phyloP scores from a whole-genome alignment of 2,329 filamentous ascomycete species.

The Aspergillus carbonarius region DNA sequence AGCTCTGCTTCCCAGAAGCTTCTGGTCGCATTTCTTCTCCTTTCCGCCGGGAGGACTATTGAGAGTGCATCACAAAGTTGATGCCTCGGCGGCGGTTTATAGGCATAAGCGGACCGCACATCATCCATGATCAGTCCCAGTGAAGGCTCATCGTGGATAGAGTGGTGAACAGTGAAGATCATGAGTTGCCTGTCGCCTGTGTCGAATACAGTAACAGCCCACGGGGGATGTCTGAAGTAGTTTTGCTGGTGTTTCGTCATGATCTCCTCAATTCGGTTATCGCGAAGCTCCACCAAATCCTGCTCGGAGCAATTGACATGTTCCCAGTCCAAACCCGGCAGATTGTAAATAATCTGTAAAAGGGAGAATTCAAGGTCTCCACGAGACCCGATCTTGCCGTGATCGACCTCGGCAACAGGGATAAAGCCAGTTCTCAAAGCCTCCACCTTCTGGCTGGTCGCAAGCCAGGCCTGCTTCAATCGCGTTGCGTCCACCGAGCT shows the following conservation, averaged over 20 bases:
- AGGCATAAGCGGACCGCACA: conserved; percentile 24
- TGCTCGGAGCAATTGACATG: conserved; percentile 13
- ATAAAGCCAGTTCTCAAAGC: conserved; percentile 40
- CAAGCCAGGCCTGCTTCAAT: conserved; percentile 35
- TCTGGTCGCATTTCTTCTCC: conserved; percentile 16
- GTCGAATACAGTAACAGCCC: conserved; percentile 38
- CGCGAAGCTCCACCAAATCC: conserved; percentile 16
- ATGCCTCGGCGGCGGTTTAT: conserved; percentile 21
- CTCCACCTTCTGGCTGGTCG: conserved; percentile 30
- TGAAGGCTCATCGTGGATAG: conserved; percentile 34
- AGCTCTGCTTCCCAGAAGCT: conserved; percentile 28
- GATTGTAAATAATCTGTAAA: conserved; percentile 31
- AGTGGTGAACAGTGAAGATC: conserved; percentile 40
- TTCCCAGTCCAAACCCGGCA: conserved; percentile 29
- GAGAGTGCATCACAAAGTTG: conserved; percentile 30
- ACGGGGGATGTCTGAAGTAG: conserved; percentile 35
- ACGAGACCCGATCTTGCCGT: neutral
- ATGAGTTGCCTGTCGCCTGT: conserved; percentile 26
- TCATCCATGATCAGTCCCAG: conserved; percentile 30
- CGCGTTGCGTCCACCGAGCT: conserved; percentile 26
- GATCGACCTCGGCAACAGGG: conserved; percentile 27
- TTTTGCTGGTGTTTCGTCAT: conserved; percentile 26
- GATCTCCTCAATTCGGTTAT: conserved; percentile 22
- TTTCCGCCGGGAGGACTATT: conserved; percentile 20
- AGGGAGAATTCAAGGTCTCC: conserved; percentile 20